phyloP scores from a whole-genome alignment of 1,284 basidiomycete genomes.

The Ustilago nuda region DNA sequence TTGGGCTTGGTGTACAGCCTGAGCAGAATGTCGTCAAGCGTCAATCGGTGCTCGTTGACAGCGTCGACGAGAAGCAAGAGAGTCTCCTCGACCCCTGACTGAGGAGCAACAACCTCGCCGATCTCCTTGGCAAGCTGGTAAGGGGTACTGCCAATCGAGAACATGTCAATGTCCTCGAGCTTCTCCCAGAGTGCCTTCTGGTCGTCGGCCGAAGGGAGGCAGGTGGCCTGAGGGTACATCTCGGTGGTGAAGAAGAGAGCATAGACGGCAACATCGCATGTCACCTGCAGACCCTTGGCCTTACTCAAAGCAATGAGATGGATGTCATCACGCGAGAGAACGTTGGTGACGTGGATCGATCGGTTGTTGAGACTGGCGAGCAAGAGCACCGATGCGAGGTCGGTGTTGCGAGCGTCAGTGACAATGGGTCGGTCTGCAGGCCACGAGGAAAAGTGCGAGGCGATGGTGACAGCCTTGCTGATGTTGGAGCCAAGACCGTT shows the following conservation, averaged over 20 bases:
- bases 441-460: slow-evolving; percentile 91
- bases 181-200: slow-evolving; percentile 90
- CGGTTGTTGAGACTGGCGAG: slow-evolving; percentile 91
- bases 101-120: slow-evolving; percentile 77
- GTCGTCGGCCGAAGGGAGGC: slow-evolving; percentile 82
- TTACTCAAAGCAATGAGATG: slow-evolving; percentile 93
- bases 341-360: slow-evolving; percentile 92
- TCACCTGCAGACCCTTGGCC: slow-evolving; percentile 91
- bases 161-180: slow-evolving; percentile 85
- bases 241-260: slow-evolving; percentile 88
- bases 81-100: slow-evolving; percentile 87
- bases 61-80: slow-evolving; percentile 89
- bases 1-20: slow-evolving; percentile 92
- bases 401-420: slow-evolving; percentile 90
- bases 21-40: slow-evolving; percentile 82
- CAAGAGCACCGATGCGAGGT: slow-evolving; percentile 91
- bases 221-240: slow-evolving; percentile 73
- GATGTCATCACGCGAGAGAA: slow-evolving; percentile 87
- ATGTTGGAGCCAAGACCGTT: slow-evolving; percentile 53
- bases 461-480: slow-evolving; percentile 73
- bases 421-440: slow-evolving; percentile 90
- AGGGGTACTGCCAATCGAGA: slow-evolving; percentile 88
- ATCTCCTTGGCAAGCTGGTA: slow-evolving; percentile 81
- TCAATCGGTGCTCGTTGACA: slow-evolving; percentile 82
- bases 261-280: slow-evolving; percentile 94